Conservation (phyloP, 164 flowering plant genomes). For the Amborella trichopoda region DNA sequence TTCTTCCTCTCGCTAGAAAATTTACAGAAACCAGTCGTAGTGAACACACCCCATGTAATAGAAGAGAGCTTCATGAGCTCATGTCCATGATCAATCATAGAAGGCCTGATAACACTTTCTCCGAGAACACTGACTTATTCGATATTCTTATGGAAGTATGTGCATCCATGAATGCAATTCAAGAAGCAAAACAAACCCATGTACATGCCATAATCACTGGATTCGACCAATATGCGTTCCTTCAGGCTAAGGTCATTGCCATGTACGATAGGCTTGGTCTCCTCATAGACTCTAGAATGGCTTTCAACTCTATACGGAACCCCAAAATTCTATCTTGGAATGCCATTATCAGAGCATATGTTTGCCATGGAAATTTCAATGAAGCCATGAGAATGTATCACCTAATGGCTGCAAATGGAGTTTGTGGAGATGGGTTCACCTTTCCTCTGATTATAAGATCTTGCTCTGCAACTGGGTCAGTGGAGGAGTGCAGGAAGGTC, state of each 20-base stretch:
- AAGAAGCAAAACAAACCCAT: constrained; percentile 32
- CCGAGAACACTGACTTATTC: no score
- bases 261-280: constrained; percentile 29
- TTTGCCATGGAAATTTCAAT: constrained; percentile 20
- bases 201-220: constrained; percentile 29
- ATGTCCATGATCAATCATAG: no score
- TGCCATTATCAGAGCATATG: constrained; percentile 55
- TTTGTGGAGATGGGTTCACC: constrained; percentile 53
- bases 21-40: no score
- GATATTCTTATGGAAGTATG: constrained; percentile 35
- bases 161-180: constrained; percentile 5
- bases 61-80: no score
- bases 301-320: constrained; percentile 20
- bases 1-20: no score
- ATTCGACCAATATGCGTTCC: constrained; percentile 24
- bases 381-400: constrained; percentile 32
- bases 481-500: constrained; percentile 19
- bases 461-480: constrained; percentile 24
- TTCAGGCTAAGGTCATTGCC: constrained; percentile 41
- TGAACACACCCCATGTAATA: no score
- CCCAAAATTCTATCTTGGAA: constrained; percentile 46
- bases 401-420: constrained; percentile 29
- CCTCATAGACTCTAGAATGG: constrained; percentile 29
- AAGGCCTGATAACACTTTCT: no score
- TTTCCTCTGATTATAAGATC: constrained; percentile 60